These are phyloP conservation scores for Ganoderma meredithae DNA, from an alignment of 1,284 basidiomycete species.

Conservation along the genomic window DNA sequence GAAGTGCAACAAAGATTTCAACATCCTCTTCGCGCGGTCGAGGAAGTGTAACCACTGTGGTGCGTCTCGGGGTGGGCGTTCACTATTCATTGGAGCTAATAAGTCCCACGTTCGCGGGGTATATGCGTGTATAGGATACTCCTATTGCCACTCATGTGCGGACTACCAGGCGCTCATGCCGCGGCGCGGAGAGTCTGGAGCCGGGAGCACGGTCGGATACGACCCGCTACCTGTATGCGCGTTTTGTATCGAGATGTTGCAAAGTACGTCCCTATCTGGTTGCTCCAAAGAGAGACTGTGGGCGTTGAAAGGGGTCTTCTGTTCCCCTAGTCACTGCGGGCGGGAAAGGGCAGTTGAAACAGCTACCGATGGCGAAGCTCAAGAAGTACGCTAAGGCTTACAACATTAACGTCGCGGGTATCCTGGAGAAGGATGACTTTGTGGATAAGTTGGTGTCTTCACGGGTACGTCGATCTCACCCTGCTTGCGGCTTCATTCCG, in stretches of 20 bases:
- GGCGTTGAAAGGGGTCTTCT: slow-evolving; percentile 19
- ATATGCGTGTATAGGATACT: slow-evolving; percentile 56
- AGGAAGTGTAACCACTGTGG: slow-evolving; percentile 80
- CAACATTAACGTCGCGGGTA: slow-evolving; percentile 64
- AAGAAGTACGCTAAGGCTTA: slow-evolving; percentile 76
- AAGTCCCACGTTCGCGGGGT: slow-evolving; percentile 8
- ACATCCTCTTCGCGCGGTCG: slow-evolving; percentile 66
- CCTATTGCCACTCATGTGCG: slow-evolving; percentile 73
- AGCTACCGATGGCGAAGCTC: slow-evolving; percentile 62
- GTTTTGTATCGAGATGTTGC: slow-evolving; percentile 74
- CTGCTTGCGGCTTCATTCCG: neutral
- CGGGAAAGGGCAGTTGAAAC: slow-evolving; percentile 60
- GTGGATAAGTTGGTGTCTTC: slow-evolving; percentile 66
- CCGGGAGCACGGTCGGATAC: slow-evolving; percentile 59
- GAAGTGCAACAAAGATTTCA: slow-evolving; percentile 81
- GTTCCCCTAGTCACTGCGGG: slow-evolving; percentile 67
- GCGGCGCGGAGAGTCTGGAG: slow-evolving; percentile 39
- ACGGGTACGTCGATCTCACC: slow-evolving; percentile 52
- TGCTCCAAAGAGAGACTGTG: neutral
- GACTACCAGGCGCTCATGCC: slow-evolving; percentile 82
- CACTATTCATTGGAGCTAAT: neutral
- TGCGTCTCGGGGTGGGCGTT: slow-evolving; percentile 43
- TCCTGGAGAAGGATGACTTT: slow-evolving; percentile 79
- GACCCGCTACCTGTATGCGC: slow-evolving; percentile 70
- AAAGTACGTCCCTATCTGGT: slow-evolving; percentile 53